Conservation (phyloP, 306 rosid species). For the Clitoria ternatea region DNA sequence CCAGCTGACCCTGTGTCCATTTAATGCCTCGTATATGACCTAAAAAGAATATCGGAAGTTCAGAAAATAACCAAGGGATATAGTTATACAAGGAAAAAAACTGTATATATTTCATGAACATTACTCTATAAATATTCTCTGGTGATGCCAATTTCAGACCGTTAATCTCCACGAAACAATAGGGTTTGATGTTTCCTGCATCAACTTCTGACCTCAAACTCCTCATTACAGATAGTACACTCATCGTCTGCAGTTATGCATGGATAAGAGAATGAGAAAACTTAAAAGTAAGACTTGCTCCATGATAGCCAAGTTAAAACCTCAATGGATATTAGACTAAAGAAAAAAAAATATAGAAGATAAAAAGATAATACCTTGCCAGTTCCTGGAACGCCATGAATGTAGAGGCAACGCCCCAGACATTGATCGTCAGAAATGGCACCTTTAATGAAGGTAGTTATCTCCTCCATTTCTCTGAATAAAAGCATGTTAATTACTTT, state of each 20-base stretch:
- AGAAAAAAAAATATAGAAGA: constrained; percentile 9
- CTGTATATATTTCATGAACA: neutral
- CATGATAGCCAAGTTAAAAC: neutral
- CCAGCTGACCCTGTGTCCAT: constrained; percentile 86
- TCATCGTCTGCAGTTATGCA: constrained; percentile 72
- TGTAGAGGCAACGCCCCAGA: constrained; percentile 87
- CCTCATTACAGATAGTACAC: constrained; percentile 78
- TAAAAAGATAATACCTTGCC: constrained; percentile 60
- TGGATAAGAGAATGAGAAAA: neutral
- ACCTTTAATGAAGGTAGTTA: constrained; percentile 72
- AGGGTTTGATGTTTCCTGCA: constrained; percentile 65
- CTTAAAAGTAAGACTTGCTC: constrained; percentile 2
- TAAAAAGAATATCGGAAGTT: constrained; percentile 31
- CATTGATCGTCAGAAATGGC: constrained; percentile 83
- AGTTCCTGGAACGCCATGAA: constrained; percentile 99
- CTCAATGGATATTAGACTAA: neutral
- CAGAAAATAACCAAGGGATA: neutral
- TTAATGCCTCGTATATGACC: constrained; percentile 91
- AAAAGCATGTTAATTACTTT: constrained; percentile 30
- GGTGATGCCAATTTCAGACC: constrained; percentile 93
- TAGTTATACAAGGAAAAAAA: constrained; percentile 21
- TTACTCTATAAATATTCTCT: constrained; percentile 83
- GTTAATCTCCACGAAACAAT: constrained; percentile 90
- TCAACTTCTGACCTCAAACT: constrained; percentile 82
- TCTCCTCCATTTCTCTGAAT: constrained; percentile 82